Evolutionary conservation across 352 stramenopile species (phyloP), one percentile per base, ranked within the genome.

Genomic region (Phytopythium kandeliae): DNA sequence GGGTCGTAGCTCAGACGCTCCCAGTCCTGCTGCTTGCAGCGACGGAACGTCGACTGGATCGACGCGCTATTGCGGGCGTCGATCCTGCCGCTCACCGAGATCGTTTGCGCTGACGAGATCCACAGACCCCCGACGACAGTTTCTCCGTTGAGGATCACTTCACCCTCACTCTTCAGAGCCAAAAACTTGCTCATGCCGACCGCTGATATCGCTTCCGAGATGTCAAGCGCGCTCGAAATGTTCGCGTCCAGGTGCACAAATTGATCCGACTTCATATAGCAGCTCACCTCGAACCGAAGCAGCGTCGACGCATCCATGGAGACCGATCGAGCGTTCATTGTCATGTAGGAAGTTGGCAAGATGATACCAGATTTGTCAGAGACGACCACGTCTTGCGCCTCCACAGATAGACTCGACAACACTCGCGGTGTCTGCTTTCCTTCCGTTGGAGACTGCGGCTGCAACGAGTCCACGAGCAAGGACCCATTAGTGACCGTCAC

Each of bases 171-270:
- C n/a, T 78, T 36, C 3, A 89, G 35, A 3, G 58, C 52, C n/a
- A 88, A 55, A 28, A 69, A 66, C 44, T 75, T 73, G 46, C 25
- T 66, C 33, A 35, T 53, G 11, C 47, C 47, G 21, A 33, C 33
- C 9, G 35, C 22, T 10, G 33, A 28, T 24, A 33, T 44, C 10
- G 31, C 47, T 8, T 53, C 47, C 1, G 33, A 31, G 12, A 43
- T 13, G 22, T 33, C 35, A 4, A 69, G 54, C 5, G 47, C 56
- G 24, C 58, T 78, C 12, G 67, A 75, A 25, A 85, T 48, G 35
- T 80, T 77, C 8, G 69, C 71, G 37, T 85, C 71, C 16, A 85
- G 40, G 13, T 80, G 67, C 42, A 88, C 55, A 17, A 66, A 77
- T 12, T 74, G 62, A 37, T 55, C 66, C 21, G 71, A 67, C 28